phyloP scores from a whole-genome alignment of 2,329 filamentous ascomycete genomes.

The Neophaeococcomyces mojaviensis region DNA sequence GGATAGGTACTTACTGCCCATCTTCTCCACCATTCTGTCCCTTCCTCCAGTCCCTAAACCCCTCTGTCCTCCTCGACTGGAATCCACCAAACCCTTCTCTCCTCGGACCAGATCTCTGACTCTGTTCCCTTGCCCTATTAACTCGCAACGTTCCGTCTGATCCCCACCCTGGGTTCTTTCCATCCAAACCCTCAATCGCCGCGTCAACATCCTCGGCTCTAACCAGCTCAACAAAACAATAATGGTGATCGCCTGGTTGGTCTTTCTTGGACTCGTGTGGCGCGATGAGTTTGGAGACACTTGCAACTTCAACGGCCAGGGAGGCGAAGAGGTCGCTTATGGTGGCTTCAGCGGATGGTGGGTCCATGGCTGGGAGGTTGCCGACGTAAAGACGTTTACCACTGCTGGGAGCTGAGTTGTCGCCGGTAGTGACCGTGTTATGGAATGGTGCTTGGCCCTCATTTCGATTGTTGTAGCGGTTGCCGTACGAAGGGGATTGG shows the following conservation, averaged over 20 bases:
- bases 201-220: constrained; percentile 47
- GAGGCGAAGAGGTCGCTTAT: constrained; percentile 27
- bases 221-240: constrained; percentile 59
- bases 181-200: constrained; percentile 42
- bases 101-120: too few species aligned
- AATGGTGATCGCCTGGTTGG: constrained; percentile 52
- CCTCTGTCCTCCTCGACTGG: too few species aligned
- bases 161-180: constrained; percentile 35
- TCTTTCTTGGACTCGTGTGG: constrained; percentile 49
- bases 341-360: constrained; percentile 36
- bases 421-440: too few species aligned
- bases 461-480: neutral
- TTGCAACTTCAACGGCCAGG: constrained; percentile 37
- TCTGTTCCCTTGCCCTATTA: constrained; percentile 31
- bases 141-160: constrained; percentile 29
- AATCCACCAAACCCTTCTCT: too few species aligned
- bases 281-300: constrained; percentile 49
- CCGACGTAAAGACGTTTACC: constrained; percentile 41
- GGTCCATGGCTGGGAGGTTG: constrained; percentile 37
- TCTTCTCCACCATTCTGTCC: too few species aligned
- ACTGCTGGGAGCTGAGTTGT: constrained; percentile 21
- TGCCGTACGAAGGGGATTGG: constrained; percentile 24
- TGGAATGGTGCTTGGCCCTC: neutral
- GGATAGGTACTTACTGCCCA: too few species aligned
- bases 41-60: too few species aligned